Evolutionary conservation across 495 filamentous ascomycete genomes (phyloP), one percentile per base, ranked within the genome.

Genomic region (Aspergillus saccharolyticus): DNA sequence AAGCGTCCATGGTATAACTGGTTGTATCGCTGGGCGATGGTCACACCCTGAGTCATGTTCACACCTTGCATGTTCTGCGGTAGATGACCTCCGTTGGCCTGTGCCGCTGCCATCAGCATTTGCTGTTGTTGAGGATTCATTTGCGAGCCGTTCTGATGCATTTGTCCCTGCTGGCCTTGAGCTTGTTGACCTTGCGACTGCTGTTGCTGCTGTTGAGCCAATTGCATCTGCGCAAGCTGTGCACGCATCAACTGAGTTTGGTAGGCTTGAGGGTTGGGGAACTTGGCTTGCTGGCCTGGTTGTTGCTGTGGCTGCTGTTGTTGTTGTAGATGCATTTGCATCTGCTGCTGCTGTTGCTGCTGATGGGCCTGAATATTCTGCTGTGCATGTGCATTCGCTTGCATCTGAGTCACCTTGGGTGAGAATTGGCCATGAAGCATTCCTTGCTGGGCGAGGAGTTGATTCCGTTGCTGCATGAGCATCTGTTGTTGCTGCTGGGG

Each of bases 291-390:
- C 53, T 64, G 66, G 49, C 73, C 70, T 58, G 68, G 65, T 60
- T 75, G 72, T 8, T 70, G 73, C 16, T 68, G 65, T 24, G 69
- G 61, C 43, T 72, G 71, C 46, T 74, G 66, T 22, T 73, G 75
- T 39, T 72, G 47, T 53, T 74, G 73, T 43, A 74, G 71, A 22
- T 81, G 75, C 20, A 10, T 8, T 39, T 39, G 33, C 33, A 10
- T 8, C 33, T 39, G 15, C 22, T 50, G 47, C 59, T 75, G 74
- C 48, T 77, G 74, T 22, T 75, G 74, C 45, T 77, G 74, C 21
- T 82, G 76, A 58, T 74, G 73, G 3, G 70, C 67, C 48, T 75
- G 74, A 43, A 81, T 75, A 19, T 82, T 82, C 47, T 84, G 83
- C 62, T 85, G 81, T 16, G 78, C 74, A 16, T 79, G 78, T 24